A percentile compares a stretch with the other conserved stretches of the same genome.
Evolutionary conservation across 805 yeast species (phyloP).

Genomic region (Myxozyma lipomycoides): DNA sequence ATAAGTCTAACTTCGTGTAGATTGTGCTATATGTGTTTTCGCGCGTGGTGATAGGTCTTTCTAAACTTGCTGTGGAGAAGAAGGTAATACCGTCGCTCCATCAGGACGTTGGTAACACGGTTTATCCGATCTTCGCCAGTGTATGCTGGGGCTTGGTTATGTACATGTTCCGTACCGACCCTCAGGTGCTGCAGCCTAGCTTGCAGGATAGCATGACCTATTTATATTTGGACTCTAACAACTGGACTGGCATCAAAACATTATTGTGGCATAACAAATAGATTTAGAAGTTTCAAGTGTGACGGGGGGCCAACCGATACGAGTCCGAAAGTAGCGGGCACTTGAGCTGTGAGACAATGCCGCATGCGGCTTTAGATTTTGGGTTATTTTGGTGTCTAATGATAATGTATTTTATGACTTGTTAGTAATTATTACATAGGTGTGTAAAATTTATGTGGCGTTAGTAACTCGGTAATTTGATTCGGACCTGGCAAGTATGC

Average conservation of each 20-base stretch:
- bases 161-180: slow-evolving; percentile 63
- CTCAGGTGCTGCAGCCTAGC: slow-evolving; percentile 58
- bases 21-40: slow-evolving; percentile 70
- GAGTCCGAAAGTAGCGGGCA: no score
- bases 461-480: no score
- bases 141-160: slow-evolving; percentile 70
- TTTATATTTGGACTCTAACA: slow-evolving; percentile 58
- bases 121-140: slow-evolving; percentile 62
- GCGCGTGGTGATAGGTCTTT: slow-evolving; percentile 59
- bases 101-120: slow-evolving; percentile 20
- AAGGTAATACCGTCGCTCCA: slow-evolving; percentile 13
- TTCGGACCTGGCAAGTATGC: no score
- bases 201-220: slow-evolving; percentile 67
- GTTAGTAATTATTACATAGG: no score
- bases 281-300: no score
- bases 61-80: slow-evolving; percentile 45
- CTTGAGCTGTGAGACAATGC: no score
- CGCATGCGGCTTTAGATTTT: no score
- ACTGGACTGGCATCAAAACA: slow-evolving; percentile 48
- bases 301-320: no score
- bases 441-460: no score
- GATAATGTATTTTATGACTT: no score
- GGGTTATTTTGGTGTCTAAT: no score
- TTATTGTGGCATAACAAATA: slow-evolving; percentile 39
- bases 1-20: slow-evolving; percentile 44